Evolutionary conservation across 257 asterid species (phyloP).

Genomic region (Nicotiana attenuata): DNA sequence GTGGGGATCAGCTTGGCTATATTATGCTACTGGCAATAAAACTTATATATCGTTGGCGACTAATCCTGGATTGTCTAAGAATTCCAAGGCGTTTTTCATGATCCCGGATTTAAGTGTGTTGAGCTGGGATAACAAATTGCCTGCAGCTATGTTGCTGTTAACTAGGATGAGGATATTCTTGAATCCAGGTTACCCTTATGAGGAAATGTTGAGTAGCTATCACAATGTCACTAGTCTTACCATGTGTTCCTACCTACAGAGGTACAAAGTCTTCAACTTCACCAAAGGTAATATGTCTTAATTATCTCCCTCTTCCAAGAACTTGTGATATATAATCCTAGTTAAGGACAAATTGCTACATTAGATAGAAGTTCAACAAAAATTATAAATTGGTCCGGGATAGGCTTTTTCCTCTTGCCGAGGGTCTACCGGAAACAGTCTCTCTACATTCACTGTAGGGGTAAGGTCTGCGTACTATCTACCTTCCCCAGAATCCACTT

Average conservation of each 20-base stretch:
- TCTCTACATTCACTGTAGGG: no score
- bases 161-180: slow-evolving; percentile 59
- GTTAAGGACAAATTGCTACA: neutral
- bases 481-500: no score
- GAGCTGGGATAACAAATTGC: slow-evolving; percentile 90
- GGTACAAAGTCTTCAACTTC: slow-evolving; percentile 63
- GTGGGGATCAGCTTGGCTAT: slow-evolving; percentile 87
- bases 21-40: slow-evolving; percentile 71
- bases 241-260: slow-evolving; percentile 74
- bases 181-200: slow-evolving; percentile 88
- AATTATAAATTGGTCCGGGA: neutral
- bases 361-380: neutral
- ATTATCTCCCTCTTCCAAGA: neutral
- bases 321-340: neutral
- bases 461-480: no score
- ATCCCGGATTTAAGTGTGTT: slow-evolving; percentile 57
- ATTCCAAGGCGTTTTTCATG: slow-evolving; percentile 36
- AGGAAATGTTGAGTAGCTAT: slow-evolving; percentile 61
- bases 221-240: slow-evolving; percentile 62
- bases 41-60: slow-evolving; percentile 58
- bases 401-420: no score
- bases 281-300: slow-evolving; percentile 43
- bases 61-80: slow-evolving; percentile 24
- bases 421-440: no score
- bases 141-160: slow-evolving; percentile 76